phyloP scores from a whole-genome alignment of 805 yeast genomes.

The Metschnikowia peoriensis region DNA sequence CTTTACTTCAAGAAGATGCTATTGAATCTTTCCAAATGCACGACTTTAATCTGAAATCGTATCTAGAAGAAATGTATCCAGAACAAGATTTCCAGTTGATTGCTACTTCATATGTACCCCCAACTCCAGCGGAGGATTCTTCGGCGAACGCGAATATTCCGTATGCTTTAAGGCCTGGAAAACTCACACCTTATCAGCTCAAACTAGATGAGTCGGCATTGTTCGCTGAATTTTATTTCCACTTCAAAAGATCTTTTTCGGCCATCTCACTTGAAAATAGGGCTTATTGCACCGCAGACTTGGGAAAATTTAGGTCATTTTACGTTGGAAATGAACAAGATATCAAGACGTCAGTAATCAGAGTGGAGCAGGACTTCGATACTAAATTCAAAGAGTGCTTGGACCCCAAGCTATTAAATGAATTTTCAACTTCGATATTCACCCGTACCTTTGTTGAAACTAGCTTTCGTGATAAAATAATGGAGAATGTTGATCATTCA shows the following conservation, averaged over 20 bases:
- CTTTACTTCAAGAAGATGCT: not conserved
- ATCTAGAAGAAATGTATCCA: not conserved
- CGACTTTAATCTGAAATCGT: not conserved
- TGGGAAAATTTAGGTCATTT: not conserved
- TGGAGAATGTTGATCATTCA: not conserved
- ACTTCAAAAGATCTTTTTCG: not conserved
- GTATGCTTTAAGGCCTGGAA: not conserved
- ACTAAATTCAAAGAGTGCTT: not conserved
- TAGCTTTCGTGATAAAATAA: not conserved
- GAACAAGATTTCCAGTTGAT: not conserved
- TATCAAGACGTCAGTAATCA: not conserved
- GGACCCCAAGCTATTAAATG: not conserved
- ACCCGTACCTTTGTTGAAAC: not conserved
- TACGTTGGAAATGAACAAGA: not conserved
- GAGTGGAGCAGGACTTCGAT: not conserved
- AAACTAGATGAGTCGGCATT: not conserved
- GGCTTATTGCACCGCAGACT: not conserved
- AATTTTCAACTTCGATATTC: not conserved
- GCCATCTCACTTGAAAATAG: not conserved
- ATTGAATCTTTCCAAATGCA: not conserved
- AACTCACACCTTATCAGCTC: not conserved
- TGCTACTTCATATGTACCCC: not conserved
- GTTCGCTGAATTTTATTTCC: constrained; percentile 2
- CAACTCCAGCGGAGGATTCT: not conserved
- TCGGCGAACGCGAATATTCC: not conserved